Evolutionary conservation across 2,329 filamentous ascomycete genomes (phyloP).

Genomic region (Beauveria brongniartii): DNA sequence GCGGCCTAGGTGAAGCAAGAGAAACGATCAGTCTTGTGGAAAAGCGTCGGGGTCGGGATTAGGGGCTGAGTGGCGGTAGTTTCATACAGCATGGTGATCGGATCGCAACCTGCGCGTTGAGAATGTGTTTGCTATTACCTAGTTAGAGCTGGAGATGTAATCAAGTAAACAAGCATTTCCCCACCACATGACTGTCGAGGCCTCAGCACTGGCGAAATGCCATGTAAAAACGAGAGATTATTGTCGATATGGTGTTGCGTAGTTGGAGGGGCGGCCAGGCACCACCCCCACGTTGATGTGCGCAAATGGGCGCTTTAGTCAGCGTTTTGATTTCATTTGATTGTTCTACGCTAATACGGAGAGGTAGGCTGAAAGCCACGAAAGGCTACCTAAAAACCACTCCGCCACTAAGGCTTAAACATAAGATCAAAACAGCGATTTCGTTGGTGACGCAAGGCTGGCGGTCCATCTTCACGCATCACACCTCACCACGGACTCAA

Average conservation of each 20-base stretch:
- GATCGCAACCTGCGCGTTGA: conserved; percentile 96
- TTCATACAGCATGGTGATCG: conserved; percentile 86
- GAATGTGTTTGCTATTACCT: conserved; percentile 75
- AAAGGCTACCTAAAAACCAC: too few relatives aligned
- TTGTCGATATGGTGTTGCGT: neutral
- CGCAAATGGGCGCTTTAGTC: neutral
- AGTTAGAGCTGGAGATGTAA: neutral
- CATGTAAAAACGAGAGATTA: neutral
- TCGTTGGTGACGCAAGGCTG: neutral
- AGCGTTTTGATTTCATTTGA: neutral
- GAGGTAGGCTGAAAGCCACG: too few relatives aligned
- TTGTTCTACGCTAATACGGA: too few relatives aligned
- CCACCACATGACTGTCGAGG: conserved; percentile 28
- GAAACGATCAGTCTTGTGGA: neutral
- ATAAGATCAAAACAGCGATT: too few relatives aligned
- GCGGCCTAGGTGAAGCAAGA: conserved; percentile 45
- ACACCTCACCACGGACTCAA: neutral
- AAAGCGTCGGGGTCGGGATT: conserved; percentile 9
- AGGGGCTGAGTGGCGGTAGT: neutral
- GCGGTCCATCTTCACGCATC: neutral
- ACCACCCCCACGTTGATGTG: neutral
- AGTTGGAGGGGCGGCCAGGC: neutral
- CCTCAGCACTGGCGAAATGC: neutral
- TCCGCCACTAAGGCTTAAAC: too few relatives aligned
- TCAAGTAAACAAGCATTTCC: neutral